Evolutionary conservation across 1,139 yeast species (phyloP).

Genomic region (Scheffersomyces insectosa): DNA sequence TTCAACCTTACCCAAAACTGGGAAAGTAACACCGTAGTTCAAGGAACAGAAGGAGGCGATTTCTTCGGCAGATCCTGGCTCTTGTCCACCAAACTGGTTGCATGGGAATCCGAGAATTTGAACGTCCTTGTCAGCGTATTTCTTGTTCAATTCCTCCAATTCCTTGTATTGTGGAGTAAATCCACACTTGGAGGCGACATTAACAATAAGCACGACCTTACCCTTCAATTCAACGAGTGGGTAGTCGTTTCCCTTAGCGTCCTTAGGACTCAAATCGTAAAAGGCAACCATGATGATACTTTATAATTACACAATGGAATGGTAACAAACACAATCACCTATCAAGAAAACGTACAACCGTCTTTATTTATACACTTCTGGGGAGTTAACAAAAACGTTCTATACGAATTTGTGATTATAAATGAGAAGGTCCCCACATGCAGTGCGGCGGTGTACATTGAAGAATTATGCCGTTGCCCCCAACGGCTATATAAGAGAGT

Average conservation of each 20-base stretch:
- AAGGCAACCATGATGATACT: slow-evolving; percentile 31
- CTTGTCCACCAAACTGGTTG: slow-evolving; percentile 63
- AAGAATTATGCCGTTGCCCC: no score
- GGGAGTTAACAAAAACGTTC: no score
- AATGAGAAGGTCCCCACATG: no score
- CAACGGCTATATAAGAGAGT: no score
- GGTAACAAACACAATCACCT: no score
- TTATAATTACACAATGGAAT: neutral
- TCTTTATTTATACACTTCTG: no score
- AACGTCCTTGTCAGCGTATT: slow-evolving; percentile 73
- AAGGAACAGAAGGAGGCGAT: slow-evolving; percentile 41
- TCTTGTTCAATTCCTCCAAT: slow-evolving; percentile 77
- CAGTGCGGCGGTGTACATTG: no score
- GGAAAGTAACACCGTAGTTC: slow-evolving; percentile 70
- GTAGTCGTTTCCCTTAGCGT: slow-evolving; percentile 29
- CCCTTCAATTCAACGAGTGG: slow-evolving; percentile 75
- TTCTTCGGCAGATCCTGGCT: slow-evolving; percentile 44
- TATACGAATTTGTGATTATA: no score
- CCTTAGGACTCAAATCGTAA: slow-evolving; percentile 43
- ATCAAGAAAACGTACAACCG: no score
- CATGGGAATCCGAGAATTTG: slow-evolving; percentile 88
- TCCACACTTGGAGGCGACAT: slow-evolving; percentile 91
- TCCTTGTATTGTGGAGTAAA: slow-evolving; percentile 82
- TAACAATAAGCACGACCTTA: slow-evolving; percentile 86
- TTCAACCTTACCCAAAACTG: slow-evolving; percentile 79